Evolutionary conservation across 805 yeast genomes (phyloP).

Genomic region (Candida sonorensis): DNA sequence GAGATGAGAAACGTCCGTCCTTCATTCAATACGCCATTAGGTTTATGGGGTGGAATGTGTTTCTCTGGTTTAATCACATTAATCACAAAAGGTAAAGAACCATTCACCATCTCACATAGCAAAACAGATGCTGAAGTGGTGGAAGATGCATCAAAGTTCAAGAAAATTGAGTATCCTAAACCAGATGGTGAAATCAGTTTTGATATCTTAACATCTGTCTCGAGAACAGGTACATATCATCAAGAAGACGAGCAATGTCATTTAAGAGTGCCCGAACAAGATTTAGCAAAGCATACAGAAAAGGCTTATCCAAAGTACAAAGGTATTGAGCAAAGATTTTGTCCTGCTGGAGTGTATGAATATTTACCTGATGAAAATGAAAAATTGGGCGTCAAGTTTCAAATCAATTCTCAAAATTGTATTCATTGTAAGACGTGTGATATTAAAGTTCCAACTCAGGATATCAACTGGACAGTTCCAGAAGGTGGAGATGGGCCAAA

Average conservation of each 20-base stretch:
- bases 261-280: slow-evolving; percentile 61
- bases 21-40: slow-evolving; percentile 72
- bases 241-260: slow-evolving; percentile 93
- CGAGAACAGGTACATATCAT: slow-evolving; percentile 94
- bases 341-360: slow-evolving; percentile 99
- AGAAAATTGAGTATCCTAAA: slow-evolving; percentile 84
- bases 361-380: slow-evolving; percentile 60
- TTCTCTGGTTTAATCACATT: slow-evolving; percentile 82
- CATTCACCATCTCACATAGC: slow-evolving; percentile 75
- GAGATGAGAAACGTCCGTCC: slow-evolving; percentile 91
- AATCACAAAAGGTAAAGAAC: slow-evolving; percentile 70
- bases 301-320: slow-evolving; percentile 65
- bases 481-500: slow-evolving; percentile 99
- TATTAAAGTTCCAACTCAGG: slow-evolving; percentile 92
- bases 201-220: slow-evolving; percentile 89
- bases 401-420: slow-evolving; percentile 94
- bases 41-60: slow-evolving; percentile 72
- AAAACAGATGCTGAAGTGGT: slow-evolving; percentile 70
- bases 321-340: slow-evolving; percentile 88
- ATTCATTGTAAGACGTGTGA: slow-evolving; percentile 98
- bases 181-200: slow-evolving; percentile 93
- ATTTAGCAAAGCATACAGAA: slow-evolving; percentile 58
- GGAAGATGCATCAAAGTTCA: slow-evolving; percentile 53
- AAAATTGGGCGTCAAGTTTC: slow-evolving; percentile 68
- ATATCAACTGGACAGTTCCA: slow-evolving; percentile 94